phyloP scores from a whole-genome alignment of 2,329 filamentous ascomycete genomes.

The Pyrenochaeta sp. region DNA sequence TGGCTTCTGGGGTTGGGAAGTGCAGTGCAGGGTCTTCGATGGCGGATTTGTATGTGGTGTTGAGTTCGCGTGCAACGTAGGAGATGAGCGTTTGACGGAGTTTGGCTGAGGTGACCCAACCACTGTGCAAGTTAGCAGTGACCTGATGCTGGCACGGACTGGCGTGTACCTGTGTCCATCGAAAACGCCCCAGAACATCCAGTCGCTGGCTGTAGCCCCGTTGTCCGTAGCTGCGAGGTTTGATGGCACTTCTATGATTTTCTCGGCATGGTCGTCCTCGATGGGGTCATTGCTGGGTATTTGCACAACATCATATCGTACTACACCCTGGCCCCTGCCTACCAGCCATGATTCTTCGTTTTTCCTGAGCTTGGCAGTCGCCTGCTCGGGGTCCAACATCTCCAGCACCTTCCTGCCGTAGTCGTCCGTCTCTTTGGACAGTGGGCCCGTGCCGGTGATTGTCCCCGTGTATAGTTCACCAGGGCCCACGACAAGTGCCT shows the following conservation, averaged over 20 bases:
- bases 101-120: conserved; percentile 98
- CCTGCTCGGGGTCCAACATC: conserved; percentile 96
- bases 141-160: not conserved
- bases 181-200: conserved; percentile 99
- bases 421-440: conserved; percentile 87
- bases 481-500: conserved; percentile 85
- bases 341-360: conserved; percentile 93
- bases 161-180: conserved; percentile 85
- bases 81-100: conserved; percentile 90
- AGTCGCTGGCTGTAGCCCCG: conserved; percentile 74
- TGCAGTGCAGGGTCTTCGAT: conserved; percentile 63
- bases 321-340: conserved; percentile 86
- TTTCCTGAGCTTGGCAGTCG: conserved; percentile 84
- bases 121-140: conserved; percentile 60
- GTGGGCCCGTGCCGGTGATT: conserved; percentile 82
- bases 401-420: conserved; percentile 87
- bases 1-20: conserved; percentile 78
- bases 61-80: conserved; percentile 91
- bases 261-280: conserved; percentile 97
- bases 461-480: conserved; percentile 90
- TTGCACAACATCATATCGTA: conserved; percentile 94
- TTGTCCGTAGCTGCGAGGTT: conserved; percentile 64
- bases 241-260: conserved; percentile 89
- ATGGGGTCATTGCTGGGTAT: conserved; percentile 96
- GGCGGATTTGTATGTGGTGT: conserved; percentile 85